Conservation (phyloP, 2,329 filamentous ascomycete species). For the Coccinonectria pachysandricola region DNA sequence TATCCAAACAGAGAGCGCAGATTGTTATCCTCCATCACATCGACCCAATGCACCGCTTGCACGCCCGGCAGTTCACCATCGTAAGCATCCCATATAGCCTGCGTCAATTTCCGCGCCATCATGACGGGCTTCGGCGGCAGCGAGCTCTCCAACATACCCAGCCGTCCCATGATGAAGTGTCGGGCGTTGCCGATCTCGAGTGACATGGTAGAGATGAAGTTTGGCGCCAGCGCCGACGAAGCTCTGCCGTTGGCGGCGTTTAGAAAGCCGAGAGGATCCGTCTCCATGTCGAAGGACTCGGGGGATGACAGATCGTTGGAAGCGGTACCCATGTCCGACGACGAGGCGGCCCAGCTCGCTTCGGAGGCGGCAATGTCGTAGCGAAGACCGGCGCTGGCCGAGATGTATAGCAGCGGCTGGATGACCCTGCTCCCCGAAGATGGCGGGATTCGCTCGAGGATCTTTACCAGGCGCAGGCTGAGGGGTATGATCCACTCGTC, state of each 20-base stretch:
- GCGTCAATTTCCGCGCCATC: conserved; percentile 31
- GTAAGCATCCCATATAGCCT: conserved; percentile 31
- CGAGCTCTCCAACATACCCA: conserved; percentile 28
- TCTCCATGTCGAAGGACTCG: conserved; percentile 6
- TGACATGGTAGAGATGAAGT: conserved; percentile 16
- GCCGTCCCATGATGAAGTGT: conserved; percentile 27
- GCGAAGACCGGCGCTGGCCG: conserved; percentile 25
- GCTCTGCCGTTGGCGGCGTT: too few relatives aligned
- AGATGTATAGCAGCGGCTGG: conserved; percentile 28
- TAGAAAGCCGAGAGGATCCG: not conserved
- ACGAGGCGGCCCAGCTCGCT: conserved; percentile 4
- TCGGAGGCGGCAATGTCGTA: conserved; percentile 12
- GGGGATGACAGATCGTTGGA: conserved; percentile 3
- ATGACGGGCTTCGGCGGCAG: conserved; percentile 31
- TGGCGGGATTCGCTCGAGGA: conserved; percentile 24
- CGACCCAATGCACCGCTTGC: conserved; percentile 30
- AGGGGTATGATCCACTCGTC: conserved; percentile 28
- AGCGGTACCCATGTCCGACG: conserved; percentile 2
- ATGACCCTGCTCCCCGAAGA: conserved; percentile 26
- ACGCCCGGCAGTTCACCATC: conserved; percentile 25
- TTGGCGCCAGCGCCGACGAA: conserved; percentile 2
- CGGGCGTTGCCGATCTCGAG: conserved; percentile 29
- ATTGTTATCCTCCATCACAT: conserved; percentile 29
- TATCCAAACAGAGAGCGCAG: conserved; percentile 25
- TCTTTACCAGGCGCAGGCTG: conserved; percentile 21